Evolutionary conservation across 768 basidiomycete genomes (phyloP), one percentile per base, ranked within the genome.

Genomic region (Boletus huronensis): DNA sequence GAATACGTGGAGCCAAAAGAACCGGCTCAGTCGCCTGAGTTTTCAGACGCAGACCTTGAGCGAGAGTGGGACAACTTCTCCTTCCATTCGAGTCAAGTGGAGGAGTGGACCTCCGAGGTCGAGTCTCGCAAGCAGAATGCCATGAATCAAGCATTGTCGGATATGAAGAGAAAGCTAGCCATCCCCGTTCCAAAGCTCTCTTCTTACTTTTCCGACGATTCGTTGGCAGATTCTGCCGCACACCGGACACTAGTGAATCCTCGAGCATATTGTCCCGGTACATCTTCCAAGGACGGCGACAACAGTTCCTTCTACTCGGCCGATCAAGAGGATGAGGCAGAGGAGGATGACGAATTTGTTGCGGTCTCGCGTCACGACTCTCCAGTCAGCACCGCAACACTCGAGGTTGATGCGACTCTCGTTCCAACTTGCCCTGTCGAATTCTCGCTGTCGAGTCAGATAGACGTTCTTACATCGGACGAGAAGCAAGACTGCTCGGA

Each of bases 61-160:
- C 50, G 48, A 39, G 59, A 58, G 34, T 62, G 54, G 19, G 60
- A 54, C 39, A 26, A 41, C 3, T 62, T 62, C 26, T 54, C 53
- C 23, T 61, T 58, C 16, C 35, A 52, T 17, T 58, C 50, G 0
- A 53, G 38, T n/a, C 40, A 53, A 32, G 43, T 6, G 10, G 52
- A 58, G 0, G 61, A 62, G 2, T 62, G 56, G 53, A 62, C 61
- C 3, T 46, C 50, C 0, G 61, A 62, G 14, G 54, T 60, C 1
- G 59, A 53, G 16, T 36, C 50, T 11, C 39, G 55, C 1, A 62
- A 52, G 13, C 55, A 61, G 9, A 49, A 57, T 4, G 52, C 28
- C 3, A 46, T 57, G 14, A 49, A 60, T 16, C 50, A 32, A 5
- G 5, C 23, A 3, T 31, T 62, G 46, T 53, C 21, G 26, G 52